Evolutionary conservation across 2,329 filamentous ascomycete genomes (phyloP).

Genomic region (Botryosphaeria dothidea): DNA sequence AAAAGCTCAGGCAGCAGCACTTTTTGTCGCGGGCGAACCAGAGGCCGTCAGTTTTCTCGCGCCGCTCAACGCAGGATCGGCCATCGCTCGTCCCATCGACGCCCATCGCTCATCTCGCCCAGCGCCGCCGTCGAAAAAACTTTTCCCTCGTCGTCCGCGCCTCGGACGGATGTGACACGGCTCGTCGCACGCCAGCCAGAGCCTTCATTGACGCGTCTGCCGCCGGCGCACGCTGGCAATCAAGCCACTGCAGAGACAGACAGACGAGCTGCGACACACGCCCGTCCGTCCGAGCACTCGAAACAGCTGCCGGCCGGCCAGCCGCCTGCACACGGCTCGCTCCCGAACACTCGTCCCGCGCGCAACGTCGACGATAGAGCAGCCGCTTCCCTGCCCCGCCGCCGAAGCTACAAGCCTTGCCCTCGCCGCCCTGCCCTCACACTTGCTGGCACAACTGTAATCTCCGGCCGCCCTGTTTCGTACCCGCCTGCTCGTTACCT

Average conservation of each 20-base stretch:
- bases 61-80: not conserved
- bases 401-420: not conserved
- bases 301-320: conserved; percentile 5
- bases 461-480: conserved; percentile 14
- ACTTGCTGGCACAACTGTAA: not conserved
- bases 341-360: conserved; percentile 17
- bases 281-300: conserved; percentile 1
- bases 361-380: conserved; percentile 16
- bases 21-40: not conserved
- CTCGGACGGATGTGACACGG: conserved; percentile 5
- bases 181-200: conserved; percentile 6
- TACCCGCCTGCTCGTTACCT: not conserved
- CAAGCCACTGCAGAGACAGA: not conserved
- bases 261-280: not conserved
- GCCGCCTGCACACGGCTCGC: conserved; percentile 13
- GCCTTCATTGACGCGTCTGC: conserved; percentile 9
- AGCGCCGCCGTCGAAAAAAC: not conserved
- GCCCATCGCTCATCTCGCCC: not conserved
- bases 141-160: not conserved
- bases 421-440: not conserved
- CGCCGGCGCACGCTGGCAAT: not conserved
- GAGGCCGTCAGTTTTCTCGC: not conserved
- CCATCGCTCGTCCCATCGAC: not conserved
- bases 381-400: conserved; percentile 3
- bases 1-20: not conserved